Percentiles rank a stretch among this genome's conserved stretches.
Conservation (phyloP, 768 basidiomycete species). For the Psilocybe cyanescens region DNA sequence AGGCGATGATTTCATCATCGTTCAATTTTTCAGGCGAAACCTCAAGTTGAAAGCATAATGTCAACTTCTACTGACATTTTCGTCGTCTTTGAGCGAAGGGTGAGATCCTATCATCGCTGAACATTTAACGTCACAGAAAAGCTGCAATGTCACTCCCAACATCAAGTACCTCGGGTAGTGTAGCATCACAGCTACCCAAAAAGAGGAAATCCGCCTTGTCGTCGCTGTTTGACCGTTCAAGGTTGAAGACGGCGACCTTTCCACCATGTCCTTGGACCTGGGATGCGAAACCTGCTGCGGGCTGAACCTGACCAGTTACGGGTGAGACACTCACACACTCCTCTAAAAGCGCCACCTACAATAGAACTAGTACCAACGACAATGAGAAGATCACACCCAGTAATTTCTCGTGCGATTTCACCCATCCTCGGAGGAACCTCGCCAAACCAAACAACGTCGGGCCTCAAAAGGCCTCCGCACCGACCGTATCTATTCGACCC, state of each 20-base stretch:
- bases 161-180: slow-evolving; percentile 41
- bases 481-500: slow-evolving; percentile 32
- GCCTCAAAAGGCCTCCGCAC: slow-evolving; percentile 39
- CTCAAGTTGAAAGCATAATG: too few relatives aligned
- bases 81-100: too few relatives aligned
- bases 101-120: background rate
- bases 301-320: slow-evolving; percentile 31
- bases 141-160: slow-evolving; percentile 18
- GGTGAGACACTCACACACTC: background rate
- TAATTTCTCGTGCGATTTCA: slow-evolving; percentile 35
- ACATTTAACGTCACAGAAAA: background rate
- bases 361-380: slow-evolving; percentile 49
- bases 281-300: slow-evolving; percentile 36
- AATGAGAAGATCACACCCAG: slow-evolving; percentile 40
- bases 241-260: slow-evolving; percentile 43
- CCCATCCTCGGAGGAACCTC: slow-evolving; percentile 38
- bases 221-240: slow-evolving; percentile 37
- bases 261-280: slow-evolving; percentile 38
- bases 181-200: slow-evolving; percentile 49
- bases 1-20: background rate
- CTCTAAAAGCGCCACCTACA: slow-evolving; percentile 25
- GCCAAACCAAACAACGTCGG: slow-evolving; percentile 52
- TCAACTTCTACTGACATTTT: too few relatives aligned
- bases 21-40: too few relatives aligned
- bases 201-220: slow-evolving; percentile 50